Conservation (phyloP, 352 stramenopile species). For the Globisporangium viniferum region DNA sequence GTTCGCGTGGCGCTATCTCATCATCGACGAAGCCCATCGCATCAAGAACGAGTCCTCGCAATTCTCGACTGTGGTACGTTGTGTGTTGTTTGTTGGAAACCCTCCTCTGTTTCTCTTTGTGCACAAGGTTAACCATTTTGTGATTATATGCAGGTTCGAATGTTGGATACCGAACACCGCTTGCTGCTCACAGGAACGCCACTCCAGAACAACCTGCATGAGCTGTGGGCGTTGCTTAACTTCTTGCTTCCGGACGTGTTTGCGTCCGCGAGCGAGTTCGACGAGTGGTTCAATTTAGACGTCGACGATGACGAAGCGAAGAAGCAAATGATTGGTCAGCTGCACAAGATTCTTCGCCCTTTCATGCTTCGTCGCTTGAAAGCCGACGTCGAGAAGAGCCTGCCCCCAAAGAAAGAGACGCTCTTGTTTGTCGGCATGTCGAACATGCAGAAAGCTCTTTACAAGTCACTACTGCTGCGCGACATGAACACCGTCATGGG, state of each 20-base stretch:
- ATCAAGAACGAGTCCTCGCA: slow-evolving; percentile 90
- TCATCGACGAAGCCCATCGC: slow-evolving; percentile 87
- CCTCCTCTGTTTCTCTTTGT: background rate
- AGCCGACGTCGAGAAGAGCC: slow-evolving; percentile 98
- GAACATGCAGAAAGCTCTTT: slow-evolving; percentile 94
- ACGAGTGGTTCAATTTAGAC: slow-evolving; percentile 88
- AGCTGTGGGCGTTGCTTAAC: slow-evolving; percentile 94
- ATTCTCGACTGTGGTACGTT: slow-evolving; percentile 76
- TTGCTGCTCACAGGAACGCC: slow-evolving; percentile 94
- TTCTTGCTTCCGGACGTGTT: slow-evolving; percentile 95
- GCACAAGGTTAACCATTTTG: background rate
- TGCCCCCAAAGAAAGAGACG: slow-evolving; percentile 98
- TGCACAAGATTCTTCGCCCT: slow-evolving; percentile 88
- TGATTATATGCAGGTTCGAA: slow-evolving; percentile 29
- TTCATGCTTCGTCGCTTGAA: slow-evolving; percentile 98
- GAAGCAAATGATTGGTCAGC: slow-evolving; percentile 87
- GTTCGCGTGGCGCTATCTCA: slow-evolving; percentile 88
- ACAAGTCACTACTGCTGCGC: slow-evolving; percentile 94
- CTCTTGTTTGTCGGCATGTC: slow-evolving; percentile 91
- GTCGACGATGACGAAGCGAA: slow-evolving; percentile 87
- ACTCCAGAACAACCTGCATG: slow-evolving; percentile 94
- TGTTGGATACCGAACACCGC: slow-evolving; percentile 81
- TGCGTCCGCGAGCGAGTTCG: slow-evolving; percentile 80
- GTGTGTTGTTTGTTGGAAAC: background rate
- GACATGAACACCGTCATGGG: slow-evolving; percentile 92